These are phyloP conservation scores for Boletus patriciae DNA, from an alignment of 768 basidiomycete genomes.

Conservation along the genomic window DNA sequence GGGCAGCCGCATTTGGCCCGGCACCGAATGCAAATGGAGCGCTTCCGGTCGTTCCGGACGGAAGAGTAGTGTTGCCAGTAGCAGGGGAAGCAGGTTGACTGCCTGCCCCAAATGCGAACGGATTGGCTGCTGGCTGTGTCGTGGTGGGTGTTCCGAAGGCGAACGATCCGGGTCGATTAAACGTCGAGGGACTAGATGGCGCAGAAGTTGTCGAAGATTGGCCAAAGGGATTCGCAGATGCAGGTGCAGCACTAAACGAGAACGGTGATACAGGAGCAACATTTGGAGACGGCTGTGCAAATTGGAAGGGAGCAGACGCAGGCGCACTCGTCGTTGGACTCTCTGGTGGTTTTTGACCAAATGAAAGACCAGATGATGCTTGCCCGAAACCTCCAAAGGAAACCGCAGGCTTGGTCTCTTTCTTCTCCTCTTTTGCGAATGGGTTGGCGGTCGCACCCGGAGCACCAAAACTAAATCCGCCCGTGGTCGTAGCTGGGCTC, in stretches of 20 bases:
- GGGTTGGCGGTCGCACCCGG: conserved; percentile 40
- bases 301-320: conserved; percentile 47
- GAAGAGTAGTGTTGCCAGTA: conserved; percentile 36
- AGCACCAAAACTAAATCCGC: conserved; percentile 37
- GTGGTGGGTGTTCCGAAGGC: conserved; percentile 44
- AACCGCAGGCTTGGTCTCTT: conserved; percentile 43
- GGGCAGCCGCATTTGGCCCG: conserved; percentile 32
- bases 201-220: conserved; percentile 45
- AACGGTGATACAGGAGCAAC: conserved; percentile 43
- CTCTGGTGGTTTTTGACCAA: conserved; percentile 44
- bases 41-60: conserved; percentile 28
- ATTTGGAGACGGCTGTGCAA: conserved; percentile 41
- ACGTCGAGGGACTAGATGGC: conserved; percentile 60
- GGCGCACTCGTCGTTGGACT: conserved; percentile 40
- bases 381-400: conserved; percentile 51
- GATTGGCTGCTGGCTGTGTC: conserved; percentile 32
- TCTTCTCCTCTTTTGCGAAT: conserved; percentile 51
- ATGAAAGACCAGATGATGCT: conserved; percentile 43
- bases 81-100: conserved; percentile 63
- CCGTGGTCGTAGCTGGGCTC: conserved; percentile 32
- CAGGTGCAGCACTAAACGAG: conserved; percentile 43
- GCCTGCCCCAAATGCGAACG: conserved; percentile 51
- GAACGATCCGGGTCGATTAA: conserved; percentile 48
- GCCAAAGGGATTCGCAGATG: conserved; percentile 43
- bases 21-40: conserved; percentile 41